A percentile compares a stretch with the other conserved stretches of the same genome.
phyloP scores from a whole-genome alignment of 768 basidiomycete species.

The Arthromyces matolae region DNA sequence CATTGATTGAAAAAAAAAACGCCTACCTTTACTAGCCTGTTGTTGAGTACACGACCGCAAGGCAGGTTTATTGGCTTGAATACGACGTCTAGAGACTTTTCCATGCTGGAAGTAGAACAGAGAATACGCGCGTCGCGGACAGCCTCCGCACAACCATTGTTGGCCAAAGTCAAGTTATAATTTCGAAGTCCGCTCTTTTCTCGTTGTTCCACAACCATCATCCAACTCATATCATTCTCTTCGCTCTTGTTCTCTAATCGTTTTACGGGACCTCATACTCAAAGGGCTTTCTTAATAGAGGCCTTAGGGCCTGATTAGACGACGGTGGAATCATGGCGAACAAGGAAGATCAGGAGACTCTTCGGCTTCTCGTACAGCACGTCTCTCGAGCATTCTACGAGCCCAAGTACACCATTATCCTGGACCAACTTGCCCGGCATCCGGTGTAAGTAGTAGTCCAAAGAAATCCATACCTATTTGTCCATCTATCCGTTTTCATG shows the following conservation, averaged over 20 bases:
- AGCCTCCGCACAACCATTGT: background rate
- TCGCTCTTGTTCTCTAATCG: too few species aligned
- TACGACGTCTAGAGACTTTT: constrained; percentile 4
- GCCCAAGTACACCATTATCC: constrained; percentile 81
- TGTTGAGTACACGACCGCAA: constrained; percentile 39
- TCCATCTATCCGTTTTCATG: constrained; percentile 15
- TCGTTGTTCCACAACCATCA: constrained; percentile 3
- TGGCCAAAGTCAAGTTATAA: background rate
- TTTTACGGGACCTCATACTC: constrained; percentile 1
- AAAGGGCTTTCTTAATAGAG: constrained; percentile 8
- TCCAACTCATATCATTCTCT: background rate
- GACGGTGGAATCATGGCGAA: constrained; percentile 26
- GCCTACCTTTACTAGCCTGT: constrained; percentile 55
- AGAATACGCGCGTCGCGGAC: background rate
- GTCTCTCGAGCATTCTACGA: constrained; percentile 95
- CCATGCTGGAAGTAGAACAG: background rate
- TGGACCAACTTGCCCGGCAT: constrained; percentile 91
- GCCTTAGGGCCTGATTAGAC: constrained; percentile 14
- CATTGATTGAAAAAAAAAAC: background rate
- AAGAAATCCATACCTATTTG: constrained; percentile 17
- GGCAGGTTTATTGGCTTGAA: constrained; percentile 32
- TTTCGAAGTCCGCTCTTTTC: constrained; percentile 15
- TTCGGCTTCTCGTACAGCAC: constrained; percentile 87
- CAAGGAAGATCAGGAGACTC: constrained; percentile 77
- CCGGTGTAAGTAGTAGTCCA: constrained; percentile 78